Evolutionary conservation across 2,329 filamentous ascomycete species (phyloP), one percentile per base, ranked within the genome.

Genomic region (Aspergillus fijiensis): DNA sequence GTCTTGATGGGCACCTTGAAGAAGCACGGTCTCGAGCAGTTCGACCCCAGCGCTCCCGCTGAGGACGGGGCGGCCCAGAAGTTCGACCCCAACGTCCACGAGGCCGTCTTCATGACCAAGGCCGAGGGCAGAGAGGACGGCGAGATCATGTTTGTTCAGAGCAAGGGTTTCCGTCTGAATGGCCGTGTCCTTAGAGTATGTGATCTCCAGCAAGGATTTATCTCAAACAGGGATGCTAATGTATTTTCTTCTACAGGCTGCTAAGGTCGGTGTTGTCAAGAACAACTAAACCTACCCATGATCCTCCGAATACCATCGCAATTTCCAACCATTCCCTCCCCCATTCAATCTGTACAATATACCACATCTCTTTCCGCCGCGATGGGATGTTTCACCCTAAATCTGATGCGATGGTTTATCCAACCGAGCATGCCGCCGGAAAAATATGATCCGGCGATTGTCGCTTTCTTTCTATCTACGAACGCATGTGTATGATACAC

Each of bases 221-320:
- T 51, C 16, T 35, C 9, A 23, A 29, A 12, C 19, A 5, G 11
- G 12, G 11, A 39, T 49, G 42, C 51, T 62, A 50, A 58, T 42
- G 19, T 23, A n/a, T 59, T 25, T 50, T 50, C 58, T 51, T 54
- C 7, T 60, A 31, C 59, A 81, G 78, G 92, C 94, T 65, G 92
- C 94, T 74, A 96, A 98, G 85, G 94, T 98, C 65, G 93, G 94
- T 73, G 92, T 97, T 60, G 93, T 96, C 66, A 96, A 95, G 85
- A 96, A 95, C 81, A 69, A 72, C 56, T 82, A 76, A 75, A 65
- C 55, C 35, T 27, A 21, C 49, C 42, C 55, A 59, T 57, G 63
- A 54, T 29, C 48, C 42, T 59, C 58, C 25, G 53, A 60, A 53
- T 39, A 50, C 57, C 60, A 48, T 39, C 54, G 57, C 53, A 60